phyloP scores from a whole-genome alignment of 768 basidiomycete species.

The Suillus clintonianus region DNA sequence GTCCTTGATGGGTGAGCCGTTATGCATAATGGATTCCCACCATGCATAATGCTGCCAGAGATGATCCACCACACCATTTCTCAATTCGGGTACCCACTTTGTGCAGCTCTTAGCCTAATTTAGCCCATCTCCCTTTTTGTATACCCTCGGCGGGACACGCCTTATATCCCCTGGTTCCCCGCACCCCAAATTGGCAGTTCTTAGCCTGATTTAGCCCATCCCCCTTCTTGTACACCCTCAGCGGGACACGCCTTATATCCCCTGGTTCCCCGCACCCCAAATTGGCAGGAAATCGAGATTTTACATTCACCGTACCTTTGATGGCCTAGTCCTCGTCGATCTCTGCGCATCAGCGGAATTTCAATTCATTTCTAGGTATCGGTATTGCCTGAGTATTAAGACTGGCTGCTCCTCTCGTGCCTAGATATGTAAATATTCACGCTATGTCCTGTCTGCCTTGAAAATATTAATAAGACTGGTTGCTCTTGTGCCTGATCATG shows the following conservation, averaged over 20 bases:
- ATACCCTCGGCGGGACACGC: no score
- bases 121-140: no score
- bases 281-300: neutral
- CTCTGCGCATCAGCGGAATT: neutral
- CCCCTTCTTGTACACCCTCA: no score
- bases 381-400: neutral
- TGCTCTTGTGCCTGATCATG: no score
- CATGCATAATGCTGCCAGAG: neutral
- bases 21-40: no score
- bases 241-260: neutral
- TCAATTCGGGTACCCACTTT: neutral
- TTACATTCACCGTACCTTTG: neutral
- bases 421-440: neutral
- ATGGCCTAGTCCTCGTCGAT: neutral
- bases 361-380: no score
- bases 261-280: neutral
- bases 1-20: no score
- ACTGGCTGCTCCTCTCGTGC: neutral
- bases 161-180: neutral
- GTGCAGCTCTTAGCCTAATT: no score
- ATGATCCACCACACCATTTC: neutral
- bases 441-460: no score
- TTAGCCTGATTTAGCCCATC: no score
- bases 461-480: no score
- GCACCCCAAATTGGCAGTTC: neutral